These are phyloP conservation scores for Caryocar brasiliense DNA, from an alignment of 441 rosid species.

Conservation along the genomic window DNA sequence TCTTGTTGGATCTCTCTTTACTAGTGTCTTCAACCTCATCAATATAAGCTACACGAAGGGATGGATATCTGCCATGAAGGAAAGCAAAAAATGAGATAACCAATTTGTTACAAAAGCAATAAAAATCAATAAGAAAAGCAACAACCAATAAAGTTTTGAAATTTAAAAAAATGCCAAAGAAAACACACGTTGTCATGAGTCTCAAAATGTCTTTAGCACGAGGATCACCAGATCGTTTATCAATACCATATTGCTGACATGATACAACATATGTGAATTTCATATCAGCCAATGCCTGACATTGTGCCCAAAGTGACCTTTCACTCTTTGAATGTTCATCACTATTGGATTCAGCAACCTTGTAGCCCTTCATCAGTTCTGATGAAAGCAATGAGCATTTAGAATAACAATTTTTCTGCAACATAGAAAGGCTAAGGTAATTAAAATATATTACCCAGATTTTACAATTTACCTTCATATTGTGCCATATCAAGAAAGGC, in stretches of 20 bases:
- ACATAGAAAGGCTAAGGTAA: not conserved
- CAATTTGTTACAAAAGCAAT: too few species aligned
- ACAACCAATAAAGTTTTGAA: too few species aligned
- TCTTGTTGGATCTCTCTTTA: constrained; percentile 61
- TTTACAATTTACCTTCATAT: constrained; percentile 64
- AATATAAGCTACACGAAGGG: constrained; percentile 95
- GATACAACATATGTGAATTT: constrained; percentile 79
- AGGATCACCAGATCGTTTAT: constrained; percentile 75
- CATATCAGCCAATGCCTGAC: constrained; percentile 71
- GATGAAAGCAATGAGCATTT: not conserved
- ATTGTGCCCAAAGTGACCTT: constrained; percentile 62
- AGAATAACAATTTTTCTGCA: constrained; percentile 2
- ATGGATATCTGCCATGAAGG: constrained; percentile 62
- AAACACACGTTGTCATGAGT: constrained; percentile 76
- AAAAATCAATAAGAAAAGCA: too few species aligned
- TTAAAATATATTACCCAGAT: too few species aligned
- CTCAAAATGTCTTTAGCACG: constrained; percentile 88
- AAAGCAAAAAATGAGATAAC: constrained; percentile 1
- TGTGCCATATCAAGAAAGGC: constrained; percentile 99
- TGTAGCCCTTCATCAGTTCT: constrained; percentile 34
- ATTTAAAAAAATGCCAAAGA: too few species aligned
- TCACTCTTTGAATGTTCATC: constrained; percentile 54
- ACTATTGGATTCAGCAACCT: constrained; percentile 55
- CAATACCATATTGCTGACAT: constrained; percentile 87
- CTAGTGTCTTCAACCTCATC: constrained; percentile 95